phyloP scores from a whole-genome alignment of 192 early-diverging fungal genomes.

The Spizellomyces punctatus region DNA sequence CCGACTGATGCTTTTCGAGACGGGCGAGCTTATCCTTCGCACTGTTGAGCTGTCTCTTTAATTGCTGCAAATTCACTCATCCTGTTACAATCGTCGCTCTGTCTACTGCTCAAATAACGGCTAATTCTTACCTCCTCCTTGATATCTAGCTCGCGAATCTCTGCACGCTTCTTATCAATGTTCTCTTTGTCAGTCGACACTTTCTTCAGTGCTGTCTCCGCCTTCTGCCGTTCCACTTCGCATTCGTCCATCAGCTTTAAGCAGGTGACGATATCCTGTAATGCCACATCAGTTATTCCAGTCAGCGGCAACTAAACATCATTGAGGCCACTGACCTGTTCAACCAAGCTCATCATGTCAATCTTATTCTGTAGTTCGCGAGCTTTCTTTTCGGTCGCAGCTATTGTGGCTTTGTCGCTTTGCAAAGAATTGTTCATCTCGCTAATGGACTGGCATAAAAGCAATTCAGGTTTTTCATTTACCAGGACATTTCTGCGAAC shows the following conservation, averaged over 20 bases:
- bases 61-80: conserved; percentile 37
- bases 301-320: background rate
- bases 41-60: conserved; percentile 42
- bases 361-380: conserved; percentile 59
- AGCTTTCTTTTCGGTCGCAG: conserved; percentile 50
- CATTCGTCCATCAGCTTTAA: conserved; percentile 68
- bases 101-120: background rate
- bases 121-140: conserved; percentile 39
- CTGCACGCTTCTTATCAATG: conserved; percentile 40
- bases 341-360: conserved; percentile 57
- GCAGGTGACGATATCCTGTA: conserved; percentile 57
- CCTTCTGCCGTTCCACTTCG: conserved; percentile 53
- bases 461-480: background rate
- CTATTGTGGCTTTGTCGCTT: conserved; percentile 48
- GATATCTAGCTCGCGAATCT: conserved; percentile 42
- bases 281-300: background rate
- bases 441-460: conserved; percentile 38
- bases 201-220: conserved; percentile 43
- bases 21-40: conserved; percentile 52
- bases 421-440: conserved; percentile 59
- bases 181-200: conserved; percentile 43
- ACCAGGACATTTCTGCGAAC: background rate
- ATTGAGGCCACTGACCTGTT: conserved; percentile 29
- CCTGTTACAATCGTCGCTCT: background rate
- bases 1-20: conserved; percentile 45